Percentiles rank a stretch among this genome's conserved stretches.
Conservation (phyloP, 106 monocot species). For the Dendrobium catenatum region DNA sequence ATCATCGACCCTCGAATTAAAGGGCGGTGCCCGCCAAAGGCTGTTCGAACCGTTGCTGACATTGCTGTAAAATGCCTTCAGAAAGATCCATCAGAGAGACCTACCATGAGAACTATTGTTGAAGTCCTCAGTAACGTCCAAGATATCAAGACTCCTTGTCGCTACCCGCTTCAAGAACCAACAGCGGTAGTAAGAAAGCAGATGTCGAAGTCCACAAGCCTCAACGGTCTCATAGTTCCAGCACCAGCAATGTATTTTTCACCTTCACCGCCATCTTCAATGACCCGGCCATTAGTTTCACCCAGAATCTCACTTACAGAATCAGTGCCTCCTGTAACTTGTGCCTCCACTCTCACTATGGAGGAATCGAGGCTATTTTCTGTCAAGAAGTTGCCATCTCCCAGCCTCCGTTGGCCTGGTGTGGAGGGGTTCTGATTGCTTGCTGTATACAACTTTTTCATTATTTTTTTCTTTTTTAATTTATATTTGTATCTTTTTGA, state of each 20-base stretch:
- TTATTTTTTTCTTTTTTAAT: too few relatives aligned
- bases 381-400: slow-evolving; percentile 22
- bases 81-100: slow-evolving; percentile 42
- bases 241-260: slow-evolving; percentile 18
- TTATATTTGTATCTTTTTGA: too few relatives aligned
- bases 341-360: slow-evolving; percentile 46
- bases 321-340: slow-evolving; percentile 33
- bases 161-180: slow-evolving; percentile 44
- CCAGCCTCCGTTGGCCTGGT: slow-evolving; percentile 26
- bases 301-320: slow-evolving; percentile 36
- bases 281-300: slow-evolving; percentile 23
- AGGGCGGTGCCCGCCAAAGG: slow-evolving; percentile 34
- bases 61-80: slow-evolving; percentile 40
- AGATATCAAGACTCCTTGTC: slow-evolving; percentile 37
- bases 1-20: slow-evolving; percentile 49
- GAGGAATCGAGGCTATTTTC: slow-evolving; percentile 27
- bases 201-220: slow-evolving; percentile 45
- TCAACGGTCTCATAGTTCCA: slow-evolving; percentile 24
- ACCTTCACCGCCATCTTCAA: slow-evolving; percentile 23
- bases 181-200: slow-evolving; percentile 24
- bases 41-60: slow-evolving; percentile 38
- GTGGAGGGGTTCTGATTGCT: slow-evolving; percentile 43
- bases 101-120: slow-evolving; percentile 48
- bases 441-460: too few relatives aligned
- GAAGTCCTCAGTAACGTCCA: slow-evolving; percentile 33